Evolutionary conservation across 2,329 filamentous ascomycete species (phyloP).

Genomic region (Hawksworthiomyces lignivorus): DNA sequence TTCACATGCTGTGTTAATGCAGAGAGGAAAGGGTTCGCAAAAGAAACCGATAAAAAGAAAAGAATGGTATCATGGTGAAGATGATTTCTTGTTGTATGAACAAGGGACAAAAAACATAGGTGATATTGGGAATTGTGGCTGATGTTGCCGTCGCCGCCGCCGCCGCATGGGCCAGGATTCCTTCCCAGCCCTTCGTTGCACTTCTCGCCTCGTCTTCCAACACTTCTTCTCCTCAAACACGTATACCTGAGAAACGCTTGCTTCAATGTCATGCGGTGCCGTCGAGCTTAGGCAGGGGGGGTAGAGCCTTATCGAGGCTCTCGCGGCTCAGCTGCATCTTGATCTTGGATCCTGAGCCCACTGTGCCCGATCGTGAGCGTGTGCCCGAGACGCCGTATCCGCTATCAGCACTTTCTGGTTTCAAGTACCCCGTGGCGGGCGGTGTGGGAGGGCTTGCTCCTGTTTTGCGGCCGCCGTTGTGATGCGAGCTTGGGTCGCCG

Average conservation of each 20-base stretch:
- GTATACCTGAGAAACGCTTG: too few species aligned
- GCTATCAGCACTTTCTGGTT: constrained; percentile 41
- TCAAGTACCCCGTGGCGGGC: constrained; percentile 31
- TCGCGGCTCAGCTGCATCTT: constrained; percentile 41
- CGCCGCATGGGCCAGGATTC: too few species aligned
- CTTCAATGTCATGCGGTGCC: constrained; percentile 2
- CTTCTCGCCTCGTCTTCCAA: not conserved
- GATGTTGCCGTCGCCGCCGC: too few species aligned
- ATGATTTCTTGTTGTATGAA: constrained; percentile 9
- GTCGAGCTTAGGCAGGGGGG: constrained; percentile 39
- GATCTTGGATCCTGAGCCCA: constrained; percentile 21
- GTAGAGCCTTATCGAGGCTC: constrained; percentile 53
- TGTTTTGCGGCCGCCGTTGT: constrained; percentile 7
- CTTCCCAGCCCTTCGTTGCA: not conserved
- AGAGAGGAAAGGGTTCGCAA: not conserved
- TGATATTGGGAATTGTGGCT: too few species aligned
- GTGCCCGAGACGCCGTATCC: constrained; percentile 32
- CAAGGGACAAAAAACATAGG: constrained; percentile 15
- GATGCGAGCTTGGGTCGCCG: constrained; percentile 4
- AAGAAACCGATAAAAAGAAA: constrained; percentile 4
- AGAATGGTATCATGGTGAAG: constrained; percentile 20
- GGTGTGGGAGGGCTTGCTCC: constrained; percentile 34
- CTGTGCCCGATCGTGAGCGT: constrained; percentile 19
- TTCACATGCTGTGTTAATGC: too few species aligned
- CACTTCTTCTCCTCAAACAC: not conserved